A percentile compares a stretch with the other conserved stretches of the same genome.
Evolutionary conservation across 768 basidiomycete genomes (phyloP).

Genomic region (Pisolithus marmoratus): DNA sequence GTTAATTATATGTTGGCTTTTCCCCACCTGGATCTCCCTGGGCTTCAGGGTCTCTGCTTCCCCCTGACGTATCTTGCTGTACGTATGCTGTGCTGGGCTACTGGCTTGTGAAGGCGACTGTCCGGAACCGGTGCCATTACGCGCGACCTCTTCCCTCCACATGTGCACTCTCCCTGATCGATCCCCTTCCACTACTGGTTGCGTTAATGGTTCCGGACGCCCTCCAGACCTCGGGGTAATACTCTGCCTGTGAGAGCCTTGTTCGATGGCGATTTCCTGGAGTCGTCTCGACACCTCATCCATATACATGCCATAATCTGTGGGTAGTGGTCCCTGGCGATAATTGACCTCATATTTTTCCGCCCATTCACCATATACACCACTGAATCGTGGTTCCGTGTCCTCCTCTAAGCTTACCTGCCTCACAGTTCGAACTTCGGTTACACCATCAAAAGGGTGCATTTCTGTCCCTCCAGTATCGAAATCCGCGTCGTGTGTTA

Average conservation of each 20-base stretch:
- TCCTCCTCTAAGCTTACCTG: constrained; percentile 5
- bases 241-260: constrained; percentile 21
- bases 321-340: constrained; percentile 14
- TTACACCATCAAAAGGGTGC: constrained; percentile 18
- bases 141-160: constrained; percentile 52
- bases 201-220: neutral
- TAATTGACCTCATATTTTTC: constrained; percentile 23
- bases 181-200: constrained; percentile 14
- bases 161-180: constrained; percentile 38
- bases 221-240: constrained; percentile 10
- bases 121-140: constrained; percentile 26
- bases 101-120: constrained; percentile 10
- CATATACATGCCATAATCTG: constrained; percentile 25
- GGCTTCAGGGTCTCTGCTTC: constrained; percentile 12
- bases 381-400: constrained; percentile 16
- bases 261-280: constrained; percentile 27
- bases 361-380: constrained; percentile 29
- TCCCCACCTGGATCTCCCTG: constrained; percentile 20
- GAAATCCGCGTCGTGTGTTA: constrained; percentile 20
- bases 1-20: neutral
- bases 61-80: constrained; percentile 6
- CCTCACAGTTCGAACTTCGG: constrained; percentile 16
- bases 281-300: constrained; percentile 32
- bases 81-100: constrained; percentile 9
- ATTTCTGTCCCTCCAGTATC: constrained; percentile 22